These are phyloP conservation scores for Talaromyces adpressus DNA, from an alignment of 495 filamentous ascomycete genomes.

Conservation along the genomic window DNA sequence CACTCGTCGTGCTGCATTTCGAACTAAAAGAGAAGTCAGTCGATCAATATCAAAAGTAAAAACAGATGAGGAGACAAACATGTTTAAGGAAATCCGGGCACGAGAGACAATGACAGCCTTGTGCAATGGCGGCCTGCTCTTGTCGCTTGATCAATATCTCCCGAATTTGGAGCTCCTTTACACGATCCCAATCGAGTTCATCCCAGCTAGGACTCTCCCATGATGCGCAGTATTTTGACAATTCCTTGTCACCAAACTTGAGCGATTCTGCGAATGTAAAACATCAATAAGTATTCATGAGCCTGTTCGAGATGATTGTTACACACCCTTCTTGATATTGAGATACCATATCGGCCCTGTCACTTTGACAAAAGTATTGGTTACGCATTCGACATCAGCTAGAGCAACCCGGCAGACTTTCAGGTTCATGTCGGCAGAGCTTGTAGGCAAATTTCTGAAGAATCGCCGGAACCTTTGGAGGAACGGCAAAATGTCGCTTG, in stretches of 20 bases:
- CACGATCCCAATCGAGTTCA: slow-evolving; percentile 72
- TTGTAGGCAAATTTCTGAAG: slow-evolving; percentile 51
- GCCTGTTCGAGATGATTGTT: no score
- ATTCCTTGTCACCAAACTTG: slow-evolving; percentile 49
- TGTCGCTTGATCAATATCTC: slow-evolving; percentile 64
- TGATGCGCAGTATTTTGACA: slow-evolving; percentile 53
- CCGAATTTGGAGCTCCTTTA: slow-evolving; percentile 71
- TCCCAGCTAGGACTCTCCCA: slow-evolving; percentile 75
- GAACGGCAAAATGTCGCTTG: slow-evolving; percentile 75
- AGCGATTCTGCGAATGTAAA: slow-evolving; percentile 22
- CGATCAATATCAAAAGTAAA: not conserved
- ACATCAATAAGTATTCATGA: not conserved
- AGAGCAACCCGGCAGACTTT: slow-evolving; percentile 60
- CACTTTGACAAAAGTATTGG: slow-evolving; percentile 61
- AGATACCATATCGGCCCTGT: slow-evolving; percentile 38
- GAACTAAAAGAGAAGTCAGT: slow-evolving; percentile 41
- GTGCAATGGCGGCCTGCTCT: slow-evolving; percentile 49
- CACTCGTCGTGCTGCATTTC: slow-evolving; percentile 93
- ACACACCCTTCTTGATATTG: slow-evolving; percentile 40
- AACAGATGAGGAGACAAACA: slow-evolving; percentile 30
- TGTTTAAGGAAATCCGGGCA: slow-evolving; percentile 82
- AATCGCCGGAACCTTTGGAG: slow-evolving; percentile 55
- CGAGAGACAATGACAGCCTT: slow-evolving; percentile 49
- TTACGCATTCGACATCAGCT: slow-evolving; percentile 73
- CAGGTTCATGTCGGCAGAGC: slow-evolving; percentile 50